Base-by-base conservation (phyloP, 139 green algal species). In the Chlorella sp. region DNA sequence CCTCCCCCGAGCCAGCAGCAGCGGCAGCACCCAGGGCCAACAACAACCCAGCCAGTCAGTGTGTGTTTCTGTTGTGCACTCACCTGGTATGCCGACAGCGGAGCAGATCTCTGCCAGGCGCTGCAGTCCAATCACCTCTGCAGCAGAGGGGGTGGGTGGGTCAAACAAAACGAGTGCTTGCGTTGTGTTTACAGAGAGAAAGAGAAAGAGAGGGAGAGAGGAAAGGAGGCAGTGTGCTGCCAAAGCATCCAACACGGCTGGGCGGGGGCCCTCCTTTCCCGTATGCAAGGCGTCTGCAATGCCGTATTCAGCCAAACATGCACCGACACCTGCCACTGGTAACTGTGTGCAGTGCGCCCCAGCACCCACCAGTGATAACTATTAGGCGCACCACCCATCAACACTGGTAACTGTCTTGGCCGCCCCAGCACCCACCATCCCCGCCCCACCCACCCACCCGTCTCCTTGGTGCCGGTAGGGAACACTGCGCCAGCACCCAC, bases 391-490 rank as follows among this genome's bases (percentile, higher is more conserved):
- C 19, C 48, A 57, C 48, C 48, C 48, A 57, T 5, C 48, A 57
- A 5, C n/a, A n/a, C n/a, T 57, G 48, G 7, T 57, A 5, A 57
- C 48, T 16, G 48, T 57, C 19, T 40, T 79, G 24, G 19, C 71
- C 48, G 9, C 48, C 40, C 24, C 71, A 39, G 32, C 30, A 79
- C 15, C 26, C n/a, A n/a, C n/a, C n/a, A n/a, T n/a, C n/a, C n/a
- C n/a, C n/a, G n/a, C n/a, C n/a, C n/a, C n/a, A n/a, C n/a, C n/a
- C n/a, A 9, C 85, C 42, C 76, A 81, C 76, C 87, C 19, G 90
- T 96, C 81, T 96, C 94, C 93, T 99, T 99, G 37, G 97, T 99
- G 83, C 76, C 87, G 5, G 97, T 98, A 0, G 94, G 73, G 87
- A 91, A 97, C 30, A 98, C 94, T 83, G 96, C 96, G 12, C 97